These are phyloP conservation scores for Tricholoma sp. DNA, from an alignment of 768 basidiomycete species.

Conservation along the genomic window DNA sequence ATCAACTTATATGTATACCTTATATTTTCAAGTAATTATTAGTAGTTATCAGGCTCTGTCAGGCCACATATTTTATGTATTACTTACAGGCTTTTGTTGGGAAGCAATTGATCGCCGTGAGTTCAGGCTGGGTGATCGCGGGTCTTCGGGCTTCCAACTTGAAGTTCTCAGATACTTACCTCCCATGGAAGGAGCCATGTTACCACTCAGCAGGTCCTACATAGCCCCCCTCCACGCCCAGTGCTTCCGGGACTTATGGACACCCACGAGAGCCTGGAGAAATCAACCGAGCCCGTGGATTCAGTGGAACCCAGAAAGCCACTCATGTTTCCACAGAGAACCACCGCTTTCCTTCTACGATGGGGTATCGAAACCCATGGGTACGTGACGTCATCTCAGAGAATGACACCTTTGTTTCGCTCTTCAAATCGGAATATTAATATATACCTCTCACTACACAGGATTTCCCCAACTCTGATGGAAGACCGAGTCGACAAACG, in stretches of 20 bases:
- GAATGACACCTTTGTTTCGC: not conserved
- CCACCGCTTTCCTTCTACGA: conserved; percentile 19
- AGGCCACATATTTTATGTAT: too few relatives aligned
- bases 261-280: not conserved
- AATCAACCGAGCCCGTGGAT: not conserved
- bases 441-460: conserved; percentile 16
- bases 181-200: too few relatives aligned
- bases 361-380: conserved; percentile 33
- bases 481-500: conserved; percentile 52
- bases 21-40: too few relatives aligned
- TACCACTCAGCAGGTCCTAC: too few relatives aligned
- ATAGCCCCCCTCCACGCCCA: not conserved
- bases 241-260: not conserved
- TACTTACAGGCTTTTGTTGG: too few relatives aligned
- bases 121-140: too few relatives aligned
- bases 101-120: too few relatives aligned
- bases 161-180: too few relatives aligned
- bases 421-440: not conserved
- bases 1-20: too few relatives aligned
- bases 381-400: too few relatives aligned
- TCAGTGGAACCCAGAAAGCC: not conserved
- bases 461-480: conserved; percentile 48
- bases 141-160: too few relatives aligned
- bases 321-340: not conserved
- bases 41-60: too few relatives aligned